Conservation (phyloP, 192 early-diverging fungal genomes). For the Diversispora epigaea region DNA sequence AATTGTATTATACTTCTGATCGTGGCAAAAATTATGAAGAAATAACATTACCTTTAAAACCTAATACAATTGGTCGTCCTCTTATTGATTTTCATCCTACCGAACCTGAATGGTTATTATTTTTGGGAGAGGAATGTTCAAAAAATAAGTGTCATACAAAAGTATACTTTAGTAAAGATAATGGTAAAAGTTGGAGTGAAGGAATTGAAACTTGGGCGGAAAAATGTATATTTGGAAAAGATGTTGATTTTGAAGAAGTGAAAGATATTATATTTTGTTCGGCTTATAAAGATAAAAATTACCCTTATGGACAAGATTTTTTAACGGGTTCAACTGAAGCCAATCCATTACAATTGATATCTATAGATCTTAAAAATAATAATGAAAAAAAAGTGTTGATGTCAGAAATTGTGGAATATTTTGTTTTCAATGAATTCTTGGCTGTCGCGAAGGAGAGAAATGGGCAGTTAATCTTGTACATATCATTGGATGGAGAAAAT, state of each 20-base stretch:
- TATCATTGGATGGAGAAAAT: constrained; percentile 72
- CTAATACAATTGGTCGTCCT: constrained; percentile 66
- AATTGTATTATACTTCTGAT: constrained; percentile 56
- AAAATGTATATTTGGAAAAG: constrained; percentile 81
- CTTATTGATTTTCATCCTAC: constrained; percentile 87
- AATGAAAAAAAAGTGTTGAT: constrained; percentile 46
- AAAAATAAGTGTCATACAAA: constrained; percentile 62
- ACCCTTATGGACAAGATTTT: constrained; percentile 51
- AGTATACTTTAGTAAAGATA: constrained; percentile 69
- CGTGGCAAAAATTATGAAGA: constrained; percentile 52
- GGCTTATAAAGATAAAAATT: constrained; percentile 58
- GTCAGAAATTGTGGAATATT: constrained; percentile 67
- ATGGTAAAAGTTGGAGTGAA: constrained; percentile 75
- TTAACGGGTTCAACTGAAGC: constrained; percentile 43
- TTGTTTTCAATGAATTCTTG: constrained; percentile 71
- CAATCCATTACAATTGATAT: constrained; percentile 72
- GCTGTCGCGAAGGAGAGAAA: constrained; percentile 61
- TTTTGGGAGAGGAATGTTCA: constrained; percentile 59
- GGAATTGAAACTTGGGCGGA: constrained; percentile 76
- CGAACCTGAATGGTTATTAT: constrained; percentile 85
- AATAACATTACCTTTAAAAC: constrained; percentile 53
- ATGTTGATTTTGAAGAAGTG: constrained; percentile 55
- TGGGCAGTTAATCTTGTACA: constrained; percentile 60
- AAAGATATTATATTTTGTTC: constrained; percentile 74
- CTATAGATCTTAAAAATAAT: constrained; percentile 44